Conservation (phyloP, 2,329 filamentous ascomycete genomes). For the Fusarium torulosum region DNA sequence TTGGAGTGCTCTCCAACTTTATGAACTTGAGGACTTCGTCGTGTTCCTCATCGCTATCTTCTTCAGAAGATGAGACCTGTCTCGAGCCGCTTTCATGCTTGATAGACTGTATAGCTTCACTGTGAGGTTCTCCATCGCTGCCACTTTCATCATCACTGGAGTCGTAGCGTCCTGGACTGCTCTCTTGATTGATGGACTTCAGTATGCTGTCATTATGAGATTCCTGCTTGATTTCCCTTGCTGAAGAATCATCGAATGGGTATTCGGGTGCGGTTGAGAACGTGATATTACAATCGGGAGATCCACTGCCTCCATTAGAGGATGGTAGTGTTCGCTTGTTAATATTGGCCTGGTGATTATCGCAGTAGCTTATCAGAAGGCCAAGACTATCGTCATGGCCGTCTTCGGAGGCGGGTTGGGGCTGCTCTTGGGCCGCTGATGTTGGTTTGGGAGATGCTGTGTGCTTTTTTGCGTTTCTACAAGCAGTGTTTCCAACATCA, state of each 20-base stretch:
- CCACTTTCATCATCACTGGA: neutral
- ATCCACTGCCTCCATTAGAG: neutral
- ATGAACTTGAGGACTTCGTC: neutral
- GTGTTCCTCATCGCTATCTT: neutral
- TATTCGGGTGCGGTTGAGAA: slow-evolving; percentile 20
- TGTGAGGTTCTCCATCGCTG: neutral
- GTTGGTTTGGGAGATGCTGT: neutral
- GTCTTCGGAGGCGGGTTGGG: neutral
- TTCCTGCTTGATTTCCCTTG: slow-evolving; percentile 18
- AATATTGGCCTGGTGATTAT: neutral
- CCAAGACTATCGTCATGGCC: neutral
- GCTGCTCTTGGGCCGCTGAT: neutral
- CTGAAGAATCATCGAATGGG: neutral
- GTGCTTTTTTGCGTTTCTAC: neutral
- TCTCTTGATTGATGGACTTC: slow-evolving; percentile 13
- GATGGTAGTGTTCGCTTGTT: neutral
- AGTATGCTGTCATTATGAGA: neutral
- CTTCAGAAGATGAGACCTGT: neutral
- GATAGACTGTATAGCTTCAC: neutral
- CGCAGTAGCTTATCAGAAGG: neutral
- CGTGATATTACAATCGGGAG: neutral
- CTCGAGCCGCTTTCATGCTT: slow-evolving; percentile 1
- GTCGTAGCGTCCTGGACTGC: neutral
- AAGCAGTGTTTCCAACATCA: neutral
- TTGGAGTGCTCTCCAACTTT: neutral